phyloP scores from a whole-genome alignment of 2,329 filamentous ascomycete genomes.

The Botrytis byssoidea region DNA sequence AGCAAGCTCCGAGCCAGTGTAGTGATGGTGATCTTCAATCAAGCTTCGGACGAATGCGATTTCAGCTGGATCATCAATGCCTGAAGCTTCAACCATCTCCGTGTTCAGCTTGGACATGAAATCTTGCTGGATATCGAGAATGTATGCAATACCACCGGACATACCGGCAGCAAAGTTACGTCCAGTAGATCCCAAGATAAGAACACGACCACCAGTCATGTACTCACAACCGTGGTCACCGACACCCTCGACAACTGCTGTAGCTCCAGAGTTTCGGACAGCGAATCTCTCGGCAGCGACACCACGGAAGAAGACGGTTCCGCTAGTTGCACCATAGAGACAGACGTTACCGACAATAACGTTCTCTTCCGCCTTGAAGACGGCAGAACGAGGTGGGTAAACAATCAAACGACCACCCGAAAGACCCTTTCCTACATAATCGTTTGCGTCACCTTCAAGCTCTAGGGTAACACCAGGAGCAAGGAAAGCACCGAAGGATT shows the following conservation, averaged over 20 bases:
- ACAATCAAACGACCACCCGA: slow-evolving; percentile 91
- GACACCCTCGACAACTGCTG: slow-evolving; percentile 92
- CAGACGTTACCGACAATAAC: slow-evolving; percentile 91
- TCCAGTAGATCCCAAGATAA: slow-evolving; percentile 84
- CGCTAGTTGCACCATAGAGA: slow-evolving; percentile 87
- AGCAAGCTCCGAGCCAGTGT: slow-evolving; percentile 92
- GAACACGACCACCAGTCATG: slow-evolving; percentile 93
- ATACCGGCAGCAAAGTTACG: slow-evolving; percentile 98
- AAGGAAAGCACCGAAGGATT: slow-evolving; percentile 93
- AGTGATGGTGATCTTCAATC: slow-evolving; percentile 96
- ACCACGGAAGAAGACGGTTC: slow-evolving; percentile 95
- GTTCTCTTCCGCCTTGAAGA: slow-evolving; percentile 96
- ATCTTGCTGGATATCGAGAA: slow-evolving; percentile 85
- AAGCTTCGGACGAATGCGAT: slow-evolving; percentile 87
- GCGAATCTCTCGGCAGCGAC: slow-evolving; percentile 95
- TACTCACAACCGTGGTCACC: slow-evolving; percentile 98
- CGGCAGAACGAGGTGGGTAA: slow-evolving; percentile 84
- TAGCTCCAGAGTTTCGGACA: slow-evolving; percentile 93
- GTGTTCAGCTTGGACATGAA: slow-evolving; percentile 92
- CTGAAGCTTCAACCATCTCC: slow-evolving; percentile 92
- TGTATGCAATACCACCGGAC: slow-evolving; percentile 96
- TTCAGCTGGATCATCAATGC: slow-evolving; percentile 80
- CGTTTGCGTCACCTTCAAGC: slow-evolving; percentile 92
- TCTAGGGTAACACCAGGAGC: slow-evolving; percentile 92
- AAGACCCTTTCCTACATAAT: slow-evolving; percentile 94